Evolutionary conservation across 345 rosid genomes (phyloP).

Genomic region (Salix suchowensis): DNA sequence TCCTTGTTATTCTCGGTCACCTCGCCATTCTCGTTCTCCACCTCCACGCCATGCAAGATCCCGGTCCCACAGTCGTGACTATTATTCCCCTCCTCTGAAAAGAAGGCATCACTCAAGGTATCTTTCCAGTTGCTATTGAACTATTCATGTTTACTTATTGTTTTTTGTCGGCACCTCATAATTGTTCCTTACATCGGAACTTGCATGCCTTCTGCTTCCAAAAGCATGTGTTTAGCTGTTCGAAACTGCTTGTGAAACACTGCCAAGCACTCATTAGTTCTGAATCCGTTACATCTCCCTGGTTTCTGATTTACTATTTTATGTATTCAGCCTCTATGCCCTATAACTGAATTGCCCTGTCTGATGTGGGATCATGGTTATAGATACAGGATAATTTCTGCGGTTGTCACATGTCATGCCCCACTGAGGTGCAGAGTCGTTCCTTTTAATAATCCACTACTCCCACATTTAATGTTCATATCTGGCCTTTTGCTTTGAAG

Average conservation of each 20-base stretch:
- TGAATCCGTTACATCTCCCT: not conserved
- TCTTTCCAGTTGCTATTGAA: too few species aligned
- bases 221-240: not conserved
- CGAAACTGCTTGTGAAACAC: not conserved
- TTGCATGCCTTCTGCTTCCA: not conserved
- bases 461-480: not conserved
- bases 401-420: not conserved
- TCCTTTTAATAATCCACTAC: not conserved
- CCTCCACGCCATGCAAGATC: constrained; percentile 68
- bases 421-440: not conserved
- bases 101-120: constrained; percentile 49
- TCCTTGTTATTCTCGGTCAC: constrained; percentile 27
- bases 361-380: not conserved
- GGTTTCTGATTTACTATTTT: not conserved
- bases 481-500: constrained; percentile 15
- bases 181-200: not conserved
- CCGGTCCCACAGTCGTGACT: constrained; percentile 30
- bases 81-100: constrained; percentile 28
- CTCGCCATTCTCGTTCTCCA: constrained; percentile 60
- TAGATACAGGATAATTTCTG: not conserved
- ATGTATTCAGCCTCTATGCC: not conserved
- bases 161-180: not conserved
- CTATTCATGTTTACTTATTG: not conserved
- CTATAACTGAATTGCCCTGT: not conserved
- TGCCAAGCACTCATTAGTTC: not conserved